These are phyloP conservation scores for Dendryphion nanum DNA, from an alignment of 2,329 filamentous ascomycete species.

Conservation along the genomic window DNA sequence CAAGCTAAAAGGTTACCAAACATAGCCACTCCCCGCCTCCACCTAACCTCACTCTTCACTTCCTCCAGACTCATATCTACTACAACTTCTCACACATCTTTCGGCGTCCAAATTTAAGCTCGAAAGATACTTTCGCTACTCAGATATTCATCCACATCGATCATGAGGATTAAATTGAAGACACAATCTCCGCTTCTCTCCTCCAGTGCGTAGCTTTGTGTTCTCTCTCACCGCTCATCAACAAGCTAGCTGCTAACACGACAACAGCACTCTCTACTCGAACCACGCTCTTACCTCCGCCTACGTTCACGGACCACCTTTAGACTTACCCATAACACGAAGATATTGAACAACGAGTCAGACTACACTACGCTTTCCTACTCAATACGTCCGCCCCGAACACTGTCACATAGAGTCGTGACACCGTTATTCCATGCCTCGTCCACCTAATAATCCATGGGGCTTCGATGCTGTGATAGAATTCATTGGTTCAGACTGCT, in stretches of 20 bases:
- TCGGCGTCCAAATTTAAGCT: slow-evolving; percentile 1
- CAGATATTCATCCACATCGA: slow-evolving; percentile 10
- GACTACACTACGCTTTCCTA: too few species aligned
- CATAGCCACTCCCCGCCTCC: background rate
- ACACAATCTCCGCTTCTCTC: slow-evolving; percentile 26
- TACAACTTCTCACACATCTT: background rate
- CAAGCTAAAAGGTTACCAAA: too few species aligned
- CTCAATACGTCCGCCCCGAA: too few species aligned
- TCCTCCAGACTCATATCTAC: background rate
- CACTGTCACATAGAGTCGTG: too few species aligned
- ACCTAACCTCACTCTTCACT: background rate
- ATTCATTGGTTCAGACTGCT: slow-evolving; percentile 18
- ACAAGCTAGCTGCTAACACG: too few species aligned
- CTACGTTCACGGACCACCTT: too few species aligned
- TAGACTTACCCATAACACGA: too few species aligned
- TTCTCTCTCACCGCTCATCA: background rate
- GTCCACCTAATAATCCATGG: slow-evolving; percentile 19
- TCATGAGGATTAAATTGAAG: slow-evolving; percentile 30
- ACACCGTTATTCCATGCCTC: too few species aligned
- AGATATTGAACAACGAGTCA: too few species aligned
- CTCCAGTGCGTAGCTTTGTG: background rate
- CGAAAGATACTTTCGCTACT: slow-evolving; percentile 2
- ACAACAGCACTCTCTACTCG: too few species aligned
- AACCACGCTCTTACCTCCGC: too few species aligned
- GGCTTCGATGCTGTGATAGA: slow-evolving; percentile 47